Evolutionary conservation across 2,329 filamentous ascomycete species (phyloP).

Genomic region (Aspergillus pseudonomiae): DNA sequence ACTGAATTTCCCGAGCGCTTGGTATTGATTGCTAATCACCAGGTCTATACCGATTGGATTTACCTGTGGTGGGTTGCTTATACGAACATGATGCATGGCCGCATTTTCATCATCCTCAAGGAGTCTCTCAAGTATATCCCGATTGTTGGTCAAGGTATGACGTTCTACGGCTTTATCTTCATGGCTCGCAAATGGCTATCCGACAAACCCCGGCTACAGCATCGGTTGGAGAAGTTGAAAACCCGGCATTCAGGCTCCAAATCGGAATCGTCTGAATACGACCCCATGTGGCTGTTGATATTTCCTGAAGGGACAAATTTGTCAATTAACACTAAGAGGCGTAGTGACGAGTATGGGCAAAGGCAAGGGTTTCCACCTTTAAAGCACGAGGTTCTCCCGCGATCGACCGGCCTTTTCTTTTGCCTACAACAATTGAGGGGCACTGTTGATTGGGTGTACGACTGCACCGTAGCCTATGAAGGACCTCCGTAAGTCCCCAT

Average conservation of each 20-base stretch:
- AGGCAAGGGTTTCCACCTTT: constrained; percentile 61
- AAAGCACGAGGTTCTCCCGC: constrained; percentile 62
- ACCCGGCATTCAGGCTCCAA: constrained; percentile 53
- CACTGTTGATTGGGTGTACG: constrained; percentile 67
- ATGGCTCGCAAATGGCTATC: constrained; percentile 64
- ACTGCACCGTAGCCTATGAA: constrained; percentile 93
- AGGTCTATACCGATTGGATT: constrained; percentile 71
- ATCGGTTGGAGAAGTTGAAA: constrained; percentile 60
- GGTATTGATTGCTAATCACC: constrained; percentile 66
- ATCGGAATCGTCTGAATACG: constrained; percentile 48
- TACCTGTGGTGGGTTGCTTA: constrained; percentile 71
- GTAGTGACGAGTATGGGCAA: constrained; percentile 59
- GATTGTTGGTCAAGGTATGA: constrained; percentile 63
- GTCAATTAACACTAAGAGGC: constrained; percentile 57
- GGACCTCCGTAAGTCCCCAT: constrained; percentile 74
- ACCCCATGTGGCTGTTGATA: constrained; percentile 69
- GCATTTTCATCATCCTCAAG: constrained; percentile 68
- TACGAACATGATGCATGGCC: constrained; percentile 66
- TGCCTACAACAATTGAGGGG: constrained; percentile 62
- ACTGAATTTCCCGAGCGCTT: constrained; percentile 64
- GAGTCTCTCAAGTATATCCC: constrained; percentile 67
- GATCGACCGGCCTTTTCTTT: constrained; percentile 64
- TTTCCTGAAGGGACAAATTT: constrained; percentile 69
- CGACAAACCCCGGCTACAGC: constrained; percentile 62
- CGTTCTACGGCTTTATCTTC: constrained; percentile 70